These are phyloP conservation scores for Chenopodium formosanum DNA, from an alignment of 148 eudicot species.

Conservation along the genomic window DNA sequence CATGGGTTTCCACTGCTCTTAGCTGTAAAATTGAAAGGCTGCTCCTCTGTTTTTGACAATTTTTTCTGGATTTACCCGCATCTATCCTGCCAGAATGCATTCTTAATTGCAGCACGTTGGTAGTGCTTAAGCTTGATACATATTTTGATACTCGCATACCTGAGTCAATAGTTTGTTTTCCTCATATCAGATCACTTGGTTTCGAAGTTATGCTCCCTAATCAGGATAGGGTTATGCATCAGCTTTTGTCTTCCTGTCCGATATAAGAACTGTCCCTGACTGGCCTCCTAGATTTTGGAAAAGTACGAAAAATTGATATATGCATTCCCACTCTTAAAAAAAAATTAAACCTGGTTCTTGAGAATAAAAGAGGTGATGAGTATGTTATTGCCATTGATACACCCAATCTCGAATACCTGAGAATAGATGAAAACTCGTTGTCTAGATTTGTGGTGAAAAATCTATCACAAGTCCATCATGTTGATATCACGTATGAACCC, in stretches of 20 bases:
- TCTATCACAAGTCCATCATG: neutral
- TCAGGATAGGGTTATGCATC: neutral
- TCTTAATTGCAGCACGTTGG: neutral
- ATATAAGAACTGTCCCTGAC: neutral
- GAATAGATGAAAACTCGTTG: neutral
- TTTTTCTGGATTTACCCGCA: neutral
- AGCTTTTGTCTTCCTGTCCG: neutral
- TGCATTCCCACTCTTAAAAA: neutral
- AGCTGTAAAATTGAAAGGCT: neutral
- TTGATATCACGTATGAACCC: neutral
- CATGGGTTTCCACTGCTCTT: neutral
- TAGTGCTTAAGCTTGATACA: neutral
- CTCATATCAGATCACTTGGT: neutral
- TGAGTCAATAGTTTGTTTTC: neutral
- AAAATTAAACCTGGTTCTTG: neutral
- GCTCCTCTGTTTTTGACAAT: neutral
- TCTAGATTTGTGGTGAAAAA: slow-evolving; percentile 1
- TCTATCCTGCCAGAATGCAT: neutral
- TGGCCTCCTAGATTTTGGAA: neutral
- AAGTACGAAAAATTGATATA: neutral
- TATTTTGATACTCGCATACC: neutral
- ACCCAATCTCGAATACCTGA: neutral
- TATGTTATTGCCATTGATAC: neutral
- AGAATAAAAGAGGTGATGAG: neutral
- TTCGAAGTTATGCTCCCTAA: neutral